Evolutionary conservation across 139 green algal genomes (phyloP).

Genomic region (Deuterostichococcus epilithicus): DNA sequence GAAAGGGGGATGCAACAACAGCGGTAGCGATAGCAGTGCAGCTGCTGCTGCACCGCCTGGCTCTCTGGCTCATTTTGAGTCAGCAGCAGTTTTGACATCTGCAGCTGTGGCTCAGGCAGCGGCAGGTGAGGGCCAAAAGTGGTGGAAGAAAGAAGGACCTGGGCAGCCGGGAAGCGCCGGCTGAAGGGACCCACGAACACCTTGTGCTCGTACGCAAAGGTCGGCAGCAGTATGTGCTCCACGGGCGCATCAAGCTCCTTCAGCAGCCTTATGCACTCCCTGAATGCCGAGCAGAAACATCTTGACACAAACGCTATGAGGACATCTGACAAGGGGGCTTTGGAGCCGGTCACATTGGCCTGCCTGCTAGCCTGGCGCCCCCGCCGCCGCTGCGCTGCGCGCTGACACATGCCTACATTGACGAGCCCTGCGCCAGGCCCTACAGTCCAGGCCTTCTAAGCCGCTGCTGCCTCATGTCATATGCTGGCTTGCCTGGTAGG

Average conservation of each 20-base stretch:
- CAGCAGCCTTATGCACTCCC: constrained; percentile 33
- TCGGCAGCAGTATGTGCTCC: constrained; percentile 84
- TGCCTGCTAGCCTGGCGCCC: no score
- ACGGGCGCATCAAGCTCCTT: constrained; percentile 69
- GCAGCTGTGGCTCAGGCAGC: constrained; percentile 23
- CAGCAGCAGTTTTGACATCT: background rate
- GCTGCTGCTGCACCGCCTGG: background rate
- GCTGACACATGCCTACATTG: no score
- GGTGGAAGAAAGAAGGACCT: no score
- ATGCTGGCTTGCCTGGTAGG: constrained; percentile 51
- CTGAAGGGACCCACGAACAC: constrained; percentile 83
- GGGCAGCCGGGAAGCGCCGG: constrained; percentile 72
- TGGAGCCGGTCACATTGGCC: no score
- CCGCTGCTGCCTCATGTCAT: background rate
- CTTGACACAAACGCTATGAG: no score
- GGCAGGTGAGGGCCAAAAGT: no score
- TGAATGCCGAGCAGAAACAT: constrained; percentile 1
- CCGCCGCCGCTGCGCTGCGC: no score
- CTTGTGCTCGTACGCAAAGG: constrained; percentile 93
- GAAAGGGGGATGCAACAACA: background rate
- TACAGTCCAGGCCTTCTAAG: no score
- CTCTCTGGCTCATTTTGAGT: background rate
- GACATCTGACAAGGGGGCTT: no score
- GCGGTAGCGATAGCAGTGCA: background rate
- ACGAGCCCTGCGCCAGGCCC: no score